These are phyloP conservation scores for Colletotrichum viniferum DNA, from an alignment of 2,329 filamentous ascomycete species.

Conservation along the genomic window DNA sequence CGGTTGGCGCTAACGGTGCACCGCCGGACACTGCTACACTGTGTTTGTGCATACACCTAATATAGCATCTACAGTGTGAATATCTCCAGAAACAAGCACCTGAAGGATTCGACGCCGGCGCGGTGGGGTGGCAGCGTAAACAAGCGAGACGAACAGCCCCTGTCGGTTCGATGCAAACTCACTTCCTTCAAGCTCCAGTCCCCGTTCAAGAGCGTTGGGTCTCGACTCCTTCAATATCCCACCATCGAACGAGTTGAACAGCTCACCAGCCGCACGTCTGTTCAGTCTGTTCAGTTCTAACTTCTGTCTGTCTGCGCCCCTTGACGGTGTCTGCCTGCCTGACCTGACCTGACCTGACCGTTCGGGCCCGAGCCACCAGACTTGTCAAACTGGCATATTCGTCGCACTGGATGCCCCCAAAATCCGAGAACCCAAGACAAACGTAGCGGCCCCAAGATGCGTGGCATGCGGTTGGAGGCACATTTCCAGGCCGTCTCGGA, in stretches of 20 bases:
- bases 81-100: accelerated
- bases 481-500: not conserved
- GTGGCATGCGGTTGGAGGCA: not conserved
- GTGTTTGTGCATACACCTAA: not conserved
- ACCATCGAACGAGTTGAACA: not conserved
- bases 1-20: not conserved
- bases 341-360: not conserved
- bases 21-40: not conserved
- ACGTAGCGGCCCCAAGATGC: not conserved
- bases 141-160: slow-evolving; percentile 1
- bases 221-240: slow-evolving; percentile 10
- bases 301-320: not conserved
- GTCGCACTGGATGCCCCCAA: not conserved
- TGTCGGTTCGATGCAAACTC: not conserved
- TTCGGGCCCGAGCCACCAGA: not conserved
- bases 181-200: not conserved
- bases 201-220: not conserved
- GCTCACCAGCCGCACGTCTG: not conserved
- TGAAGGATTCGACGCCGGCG: not conserved
- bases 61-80: not conserved
- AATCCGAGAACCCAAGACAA: not conserved
- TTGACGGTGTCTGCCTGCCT: not conserved
- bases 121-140: slow-evolving; percentile 5
- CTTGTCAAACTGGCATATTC: not conserved
- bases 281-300: not conserved